These are phyloP conservation scores for Aspergillus carbonarius DNA, from an alignment of 2,329 filamentous ascomycete genomes.

Conservation along the genomic window DNA sequence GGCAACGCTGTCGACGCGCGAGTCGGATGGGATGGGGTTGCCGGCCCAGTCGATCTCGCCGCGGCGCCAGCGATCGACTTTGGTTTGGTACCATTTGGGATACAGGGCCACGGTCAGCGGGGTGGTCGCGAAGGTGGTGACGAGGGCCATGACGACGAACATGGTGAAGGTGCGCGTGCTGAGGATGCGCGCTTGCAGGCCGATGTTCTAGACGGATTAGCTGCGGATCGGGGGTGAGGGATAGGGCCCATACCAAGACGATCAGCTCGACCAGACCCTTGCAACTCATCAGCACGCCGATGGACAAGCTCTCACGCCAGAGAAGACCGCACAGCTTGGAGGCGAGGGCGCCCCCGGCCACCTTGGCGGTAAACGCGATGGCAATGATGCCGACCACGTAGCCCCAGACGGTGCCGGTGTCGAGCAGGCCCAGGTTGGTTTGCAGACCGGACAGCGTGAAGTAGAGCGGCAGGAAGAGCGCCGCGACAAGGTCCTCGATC, in stretches of 20 bases:
- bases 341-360: slow-evolving; percentile 76
- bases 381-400: slow-evolving; percentile 82
- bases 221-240: not conserved
- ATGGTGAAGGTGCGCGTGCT: slow-evolving; percentile 84
- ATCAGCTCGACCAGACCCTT: slow-evolving; percentile 94
- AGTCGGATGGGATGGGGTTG: slow-evolving; percentile 47
- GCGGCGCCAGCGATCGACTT: slow-evolving; percentile 70
- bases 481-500: slow-evolving; percentile 84
- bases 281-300: slow-evolving; percentile 92
- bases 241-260: slow-evolving; percentile 68
- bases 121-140: slow-evolving; percentile 82
- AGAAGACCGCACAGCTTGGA: slow-evolving; percentile 73
- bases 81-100: slow-evolving; percentile 72
- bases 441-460: slow-evolving; percentile 89
- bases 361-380: slow-evolving; percentile 81
- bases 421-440: slow-evolving; percentile 80
- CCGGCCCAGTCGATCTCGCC: slow-evolving; percentile 91
- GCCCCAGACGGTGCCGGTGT: slow-evolving; percentile 80
- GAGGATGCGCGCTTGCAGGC: slow-evolving; percentile 77
- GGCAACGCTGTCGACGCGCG: slow-evolving; percentile 46
- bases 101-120: slow-evolving; percentile 73
- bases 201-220: slow-evolving; percentile 63
- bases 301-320: slow-evolving; percentile 86
- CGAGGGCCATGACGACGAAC: slow-evolving; percentile 88
- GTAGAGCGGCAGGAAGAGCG: slow-evolving; percentile 84